These are phyloP conservation scores for Xylariaceae sp. DNA, from an alignment of 2,329 filamentous ascomycete species.

Conservation along the genomic window DNA sequence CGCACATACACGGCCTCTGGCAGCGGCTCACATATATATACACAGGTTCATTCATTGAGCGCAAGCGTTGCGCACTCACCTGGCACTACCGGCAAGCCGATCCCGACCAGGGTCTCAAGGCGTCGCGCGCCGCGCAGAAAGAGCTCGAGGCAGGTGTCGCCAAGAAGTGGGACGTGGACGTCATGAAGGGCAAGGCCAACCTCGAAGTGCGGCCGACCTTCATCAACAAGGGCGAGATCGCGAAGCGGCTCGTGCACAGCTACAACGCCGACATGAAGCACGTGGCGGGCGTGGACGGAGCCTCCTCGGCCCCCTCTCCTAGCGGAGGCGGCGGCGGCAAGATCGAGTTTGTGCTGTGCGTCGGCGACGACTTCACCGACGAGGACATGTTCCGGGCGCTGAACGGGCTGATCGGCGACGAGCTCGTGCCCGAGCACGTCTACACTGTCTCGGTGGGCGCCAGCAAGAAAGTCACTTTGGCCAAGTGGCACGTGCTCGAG, in stretches of 20 bases:
- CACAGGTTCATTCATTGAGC: conserved; percentile 80
- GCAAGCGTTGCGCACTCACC: conserved; percentile 87
- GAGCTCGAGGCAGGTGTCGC: conserved; percentile 70
- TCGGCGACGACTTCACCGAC: conserved; percentile 94
- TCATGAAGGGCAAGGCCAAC: conserved; percentile 96
- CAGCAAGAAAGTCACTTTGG: conserved; percentile 84
- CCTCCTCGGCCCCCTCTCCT: conserved; percentile 7
- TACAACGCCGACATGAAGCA: conserved; percentile 47
- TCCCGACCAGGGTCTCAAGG: conserved; percentile 73
- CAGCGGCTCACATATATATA: conserved; percentile 5
- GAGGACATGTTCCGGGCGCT: conserved; percentile 94
- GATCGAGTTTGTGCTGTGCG: conserved; percentile 81
- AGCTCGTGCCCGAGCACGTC: conserved; percentile 56
- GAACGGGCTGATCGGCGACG: conserved; percentile 47
- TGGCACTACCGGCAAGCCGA: conserved; percentile 96
- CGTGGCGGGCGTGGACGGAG: conserved; percentile 23
- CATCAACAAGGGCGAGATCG: conserved; percentile 97
- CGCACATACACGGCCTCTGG: no score
- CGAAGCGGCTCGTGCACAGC: conserved; percentile 68
- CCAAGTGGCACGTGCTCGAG: conserved; percentile 83
- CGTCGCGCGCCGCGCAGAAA: conserved; percentile 73
- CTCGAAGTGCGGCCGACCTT: conserved; percentile 93
- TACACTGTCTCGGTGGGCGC: conserved; percentile 90
- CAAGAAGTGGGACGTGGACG: conserved; percentile 82
- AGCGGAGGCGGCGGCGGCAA: conserved; percentile 40